These are phyloP conservation scores for Melastoma candidum DNA, from an alignment of 441 rosid species.

Conservation along the genomic window DNA sequence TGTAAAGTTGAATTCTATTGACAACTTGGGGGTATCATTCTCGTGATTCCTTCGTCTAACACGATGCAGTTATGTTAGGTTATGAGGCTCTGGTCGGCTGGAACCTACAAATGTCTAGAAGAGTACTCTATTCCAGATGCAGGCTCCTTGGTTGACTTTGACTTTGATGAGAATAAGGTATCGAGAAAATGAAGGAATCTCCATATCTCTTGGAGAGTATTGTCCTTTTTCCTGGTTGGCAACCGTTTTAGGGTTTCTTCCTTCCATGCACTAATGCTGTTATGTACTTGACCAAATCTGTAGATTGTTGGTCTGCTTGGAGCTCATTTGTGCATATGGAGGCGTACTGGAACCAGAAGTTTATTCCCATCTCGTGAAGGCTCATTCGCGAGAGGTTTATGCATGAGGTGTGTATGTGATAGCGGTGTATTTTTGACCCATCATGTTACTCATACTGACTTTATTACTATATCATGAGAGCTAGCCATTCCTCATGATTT, in stretches of 20 bases:
- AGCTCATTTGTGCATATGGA: constrained; percentile 74
- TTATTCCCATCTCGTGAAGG: constrained; percentile 65
- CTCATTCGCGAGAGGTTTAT: constrained; percentile 57
- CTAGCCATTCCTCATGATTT: too few relatives aligned
- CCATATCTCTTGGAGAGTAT: background rate
- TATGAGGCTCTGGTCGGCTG: constrained; percentile 80
- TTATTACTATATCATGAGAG: too few relatives aligned
- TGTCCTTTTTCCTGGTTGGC: background rate
- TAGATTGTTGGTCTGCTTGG: constrained; percentile 86
- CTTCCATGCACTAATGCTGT: background rate
- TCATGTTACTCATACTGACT: too few relatives aligned
- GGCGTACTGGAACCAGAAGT: constrained; percentile 60
- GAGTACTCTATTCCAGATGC: constrained; percentile 57
- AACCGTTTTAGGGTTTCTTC: background rate
- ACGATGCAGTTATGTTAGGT: constrained; percentile 31
- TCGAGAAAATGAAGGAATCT: constrained; percentile 6
- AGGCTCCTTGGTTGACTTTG: constrained; percentile 59
- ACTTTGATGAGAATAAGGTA: constrained; percentile 96
- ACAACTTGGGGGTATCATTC: background rate
- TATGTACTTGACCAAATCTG: background rate
- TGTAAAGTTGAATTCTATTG: background rate
- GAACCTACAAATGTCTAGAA: constrained; percentile 50
- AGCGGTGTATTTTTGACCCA: too few relatives aligned
- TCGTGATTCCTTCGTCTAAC: background rate
- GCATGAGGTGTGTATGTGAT: constrained; percentile 56